Base-by-base conservation (phyloP, 345 rosid species). In the Excoecaria agallocha region DNA sequence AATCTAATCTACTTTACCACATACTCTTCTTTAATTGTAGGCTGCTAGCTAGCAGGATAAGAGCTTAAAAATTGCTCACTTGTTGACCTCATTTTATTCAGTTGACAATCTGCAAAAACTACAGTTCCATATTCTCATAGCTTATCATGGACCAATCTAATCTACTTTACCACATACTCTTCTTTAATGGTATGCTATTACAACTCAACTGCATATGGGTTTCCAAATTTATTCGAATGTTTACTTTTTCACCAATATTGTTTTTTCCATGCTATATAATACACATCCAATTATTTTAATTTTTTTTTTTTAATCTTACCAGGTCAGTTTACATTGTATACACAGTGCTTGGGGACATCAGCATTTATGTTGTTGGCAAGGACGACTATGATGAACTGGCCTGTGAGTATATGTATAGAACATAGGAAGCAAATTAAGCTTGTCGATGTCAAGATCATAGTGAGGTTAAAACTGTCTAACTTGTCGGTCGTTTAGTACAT, bases 311-410 rank as follows among this genome's bases (percentile, higher is more conserved):
- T 41, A 12, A 48, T 64, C 35, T 79, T 79, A 57, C 68, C 89
- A 90, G 96, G 88, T 95, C 99, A 7, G 98, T 93, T 57, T 95
- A 93, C 74, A 93, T 95, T 3, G 99, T 93, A 43, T 93, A 95
- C 78, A 91, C 91, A 0, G 90, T 96, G 82, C 93, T 96, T 46
- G 97, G 97, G 45, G 98, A 93, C 86, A 96, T 93, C 83, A 90
- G 93, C 86, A 81, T 96, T 78, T 93, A 77, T 81, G 86, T 85
- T 74, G 97, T 89, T 78, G 98, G 99, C 74, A 96, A 96, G 87
- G 98, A 96, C 79, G 94, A 88, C 73, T 96, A 96, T 69, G 99
- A 96, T 85, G 99, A 93, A 79, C 99, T 95, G 84, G 98, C 97
- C 58, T 89, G 97, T 93, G 83, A 89, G 98, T 80, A 66, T 65